Conservation (phyloP, 495 filamentous ascomycete genomes). For the Astrothelium macrocarpum region DNA sequence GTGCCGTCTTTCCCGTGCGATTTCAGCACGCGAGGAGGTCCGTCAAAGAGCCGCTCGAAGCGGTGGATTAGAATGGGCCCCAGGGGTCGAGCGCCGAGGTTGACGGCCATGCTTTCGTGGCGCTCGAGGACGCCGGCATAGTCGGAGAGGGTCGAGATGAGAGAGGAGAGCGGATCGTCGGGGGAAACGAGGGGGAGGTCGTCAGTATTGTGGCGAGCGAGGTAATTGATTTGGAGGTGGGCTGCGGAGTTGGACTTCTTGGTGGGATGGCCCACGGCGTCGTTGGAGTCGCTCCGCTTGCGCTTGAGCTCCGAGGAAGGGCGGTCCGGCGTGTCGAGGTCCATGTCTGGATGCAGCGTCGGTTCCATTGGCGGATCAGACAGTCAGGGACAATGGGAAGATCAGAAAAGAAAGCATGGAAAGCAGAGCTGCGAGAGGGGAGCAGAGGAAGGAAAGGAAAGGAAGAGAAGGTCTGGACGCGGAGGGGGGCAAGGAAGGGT, state of each 20-base stretch:
- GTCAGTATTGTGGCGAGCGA: slow-evolving; percentile 53
- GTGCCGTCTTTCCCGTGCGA: slow-evolving; percentile 52
- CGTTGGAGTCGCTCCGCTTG: slow-evolving; percentile 40
- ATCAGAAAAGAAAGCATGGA: slow-evolving; percentile 14
- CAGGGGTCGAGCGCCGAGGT: slow-evolving; percentile 72
- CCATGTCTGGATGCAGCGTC: slow-evolving; percentile 22
- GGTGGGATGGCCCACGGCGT: background rate
- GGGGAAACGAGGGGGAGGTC: slow-evolving; percentile 52
- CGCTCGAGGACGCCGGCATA: slow-evolving; percentile 77
- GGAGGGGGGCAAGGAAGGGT: slow-evolving; percentile 9
- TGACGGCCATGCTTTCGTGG: slow-evolving; percentile 76
- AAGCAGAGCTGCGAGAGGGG: slow-evolving; percentile 10
- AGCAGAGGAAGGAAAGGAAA: slow-evolving; percentile 17
- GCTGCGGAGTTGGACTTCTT: slow-evolving; percentile 27
- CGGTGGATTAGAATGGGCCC: slow-evolving; percentile 75
- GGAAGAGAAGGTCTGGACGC: slow-evolving; percentile 7
- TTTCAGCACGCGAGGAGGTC: slow-evolving; percentile 59
- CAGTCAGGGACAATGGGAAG: slow-evolving; percentile 2
- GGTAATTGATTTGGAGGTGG: slow-evolving; percentile 74
- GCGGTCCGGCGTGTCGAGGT: background rate
- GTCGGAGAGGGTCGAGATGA: slow-evolving; percentile 59
- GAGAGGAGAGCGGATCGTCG: slow-evolving; percentile 51
- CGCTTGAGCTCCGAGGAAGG: slow-evolving; percentile 37
- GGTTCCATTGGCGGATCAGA: slow-evolving; percentile 32
- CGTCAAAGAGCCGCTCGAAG: slow-evolving; percentile 78